phyloP scores from a whole-genome alignment of 345 rosid species.

The Aegle marmelos region DNA sequence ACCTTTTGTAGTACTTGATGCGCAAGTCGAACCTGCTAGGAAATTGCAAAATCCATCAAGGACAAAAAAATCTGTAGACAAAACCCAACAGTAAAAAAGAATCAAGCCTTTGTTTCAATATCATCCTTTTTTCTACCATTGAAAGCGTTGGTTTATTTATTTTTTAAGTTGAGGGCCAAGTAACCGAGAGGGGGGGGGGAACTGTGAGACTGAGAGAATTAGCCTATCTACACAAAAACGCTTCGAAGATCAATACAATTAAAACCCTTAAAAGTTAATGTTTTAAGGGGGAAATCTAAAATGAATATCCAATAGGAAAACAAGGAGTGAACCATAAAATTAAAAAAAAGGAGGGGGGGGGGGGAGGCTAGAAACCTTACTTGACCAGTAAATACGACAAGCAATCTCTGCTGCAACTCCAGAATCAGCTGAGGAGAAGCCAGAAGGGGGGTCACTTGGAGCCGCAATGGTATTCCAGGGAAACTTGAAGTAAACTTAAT shows the following conservation, averaged over 20 bases:
- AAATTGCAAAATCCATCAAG: background rate
- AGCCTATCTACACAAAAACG: background rate
- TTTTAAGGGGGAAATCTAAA: background rate
- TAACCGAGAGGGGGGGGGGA: no score
- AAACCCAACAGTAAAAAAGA: background rate
- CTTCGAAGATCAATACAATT: background rate
- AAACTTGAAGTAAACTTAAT: constrained; percentile 84
- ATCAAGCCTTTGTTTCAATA: background rate
- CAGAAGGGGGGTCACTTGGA: constrained; percentile 78
- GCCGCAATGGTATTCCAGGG: constrained; percentile 88
- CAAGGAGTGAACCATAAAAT: no score
- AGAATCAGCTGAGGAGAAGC: constrained; percentile 57
- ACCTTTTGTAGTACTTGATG: constrained; percentile 93
- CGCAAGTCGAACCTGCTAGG: constrained; percentile 81
- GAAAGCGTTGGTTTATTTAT: background rate
- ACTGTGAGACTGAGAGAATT: background rate
- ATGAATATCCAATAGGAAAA: background rate
- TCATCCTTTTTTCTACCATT: background rate
- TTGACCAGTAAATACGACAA: constrained; percentile 92
- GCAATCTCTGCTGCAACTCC: constrained; percentile 77
- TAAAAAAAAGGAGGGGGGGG: no score
- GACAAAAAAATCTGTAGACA: background rate
- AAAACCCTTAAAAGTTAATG: background rate
- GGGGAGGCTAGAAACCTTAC: constrained; percentile 36
- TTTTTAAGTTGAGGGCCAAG: background rate